Percentiles rank a stretch among this genome's conserved stretches.
These are phyloP conservation scores for Tephrocybe rancida DNA, from an alignment of 768 basidiomycete genomes.

Conservation along the genomic window DNA sequence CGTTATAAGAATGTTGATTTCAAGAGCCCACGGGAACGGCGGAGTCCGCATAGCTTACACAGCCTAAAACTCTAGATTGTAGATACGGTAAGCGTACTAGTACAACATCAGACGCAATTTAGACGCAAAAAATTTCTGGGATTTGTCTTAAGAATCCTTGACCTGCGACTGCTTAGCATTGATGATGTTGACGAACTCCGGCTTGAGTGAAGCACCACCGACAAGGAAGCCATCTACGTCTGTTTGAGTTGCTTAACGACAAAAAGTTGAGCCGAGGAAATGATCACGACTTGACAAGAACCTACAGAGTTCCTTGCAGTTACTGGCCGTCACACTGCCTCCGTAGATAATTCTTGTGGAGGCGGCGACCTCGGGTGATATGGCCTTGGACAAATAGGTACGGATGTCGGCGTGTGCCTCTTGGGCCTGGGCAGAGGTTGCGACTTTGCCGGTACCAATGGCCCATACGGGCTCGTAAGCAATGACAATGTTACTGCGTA, in stretches of 20 bases:
- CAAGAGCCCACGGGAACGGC: too few relatives aligned
- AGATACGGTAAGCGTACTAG: too few relatives aligned
- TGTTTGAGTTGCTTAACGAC: conserved; percentile 59
- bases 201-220: conserved; percentile 96
- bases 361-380: conserved; percentile 72
- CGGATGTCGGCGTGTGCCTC: conserved; percentile 88
- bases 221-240: conserved; percentile 99
- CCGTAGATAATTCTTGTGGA: conserved; percentile 91
- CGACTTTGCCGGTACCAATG: conserved; percentile 97
- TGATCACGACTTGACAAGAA: conserved; percentile 12
- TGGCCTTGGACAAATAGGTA: conserved; percentile 61
- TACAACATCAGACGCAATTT: too few relatives aligned
- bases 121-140: too few relatives aligned
- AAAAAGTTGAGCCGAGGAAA: background rate
- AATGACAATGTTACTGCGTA: conserved; percentile 79
- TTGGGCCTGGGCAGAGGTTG: conserved; percentile 90
- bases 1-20: too few relatives aligned
- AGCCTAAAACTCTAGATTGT: too few relatives aligned
- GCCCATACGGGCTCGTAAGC: conserved; percentile 99
- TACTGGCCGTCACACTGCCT: conserved; percentile 89
- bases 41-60: too few relatives aligned
- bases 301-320: conserved; percentile 86
- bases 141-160: background rate
- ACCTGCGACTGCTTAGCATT: conserved; percentile 48
- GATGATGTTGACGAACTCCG: conserved; percentile 93